phyloP scores from a whole-genome alignment of 805 yeast genomes.

The Cyberlindnera amylophila region DNA sequence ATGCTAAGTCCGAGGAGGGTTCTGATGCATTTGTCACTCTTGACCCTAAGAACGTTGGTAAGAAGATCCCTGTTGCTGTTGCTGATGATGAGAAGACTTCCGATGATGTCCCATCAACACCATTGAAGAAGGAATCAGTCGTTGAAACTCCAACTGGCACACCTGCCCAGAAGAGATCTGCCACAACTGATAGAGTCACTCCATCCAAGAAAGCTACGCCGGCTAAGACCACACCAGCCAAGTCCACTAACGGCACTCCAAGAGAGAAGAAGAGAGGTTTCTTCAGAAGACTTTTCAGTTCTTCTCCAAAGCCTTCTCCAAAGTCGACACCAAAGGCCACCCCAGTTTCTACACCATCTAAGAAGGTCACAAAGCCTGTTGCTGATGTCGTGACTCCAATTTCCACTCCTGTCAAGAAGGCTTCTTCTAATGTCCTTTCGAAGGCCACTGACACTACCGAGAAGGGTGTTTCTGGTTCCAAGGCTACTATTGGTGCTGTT shows the following conservation, averaged over 20 bases:
- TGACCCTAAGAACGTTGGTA: conserved; percentile 23
- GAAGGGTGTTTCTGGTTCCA: conserved; percentile 2
- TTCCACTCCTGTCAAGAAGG: conserved; percentile 2
- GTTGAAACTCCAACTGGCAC: conserved; percentile 1
- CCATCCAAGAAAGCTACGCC: conserved; percentile 5
- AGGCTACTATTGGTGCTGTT: conserved; percentile 7
- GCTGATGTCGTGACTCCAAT: background rate
- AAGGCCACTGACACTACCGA: conserved; percentile 1
- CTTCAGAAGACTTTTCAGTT: conserved; percentile 11
- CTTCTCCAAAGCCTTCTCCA: conserved; percentile 7
- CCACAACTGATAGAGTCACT: conserved; percentile 4
- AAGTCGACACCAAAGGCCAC: conserved; percentile 5
- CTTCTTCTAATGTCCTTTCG: background rate
- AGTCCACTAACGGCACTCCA: conserved; percentile 8
- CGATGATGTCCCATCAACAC: conserved; percentile 5
- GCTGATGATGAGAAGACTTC: conserved; percentile 1
- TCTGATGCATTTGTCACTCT: conserved; percentile 15
- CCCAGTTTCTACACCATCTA: conserved; percentile 7
- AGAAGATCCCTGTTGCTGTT: conserved; percentile 4
- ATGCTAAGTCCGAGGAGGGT: background rate
- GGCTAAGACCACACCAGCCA: conserved; percentile 3
- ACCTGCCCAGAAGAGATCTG: conserved; percentile 2
- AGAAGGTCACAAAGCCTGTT: conserved; percentile 2
- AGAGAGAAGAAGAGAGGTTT: conserved; percentile 12
- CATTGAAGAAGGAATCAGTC: conserved; percentile 4